Base-by-base conservation (phyloP, 345 rosid species). In the Adansonia digitata region DNA sequence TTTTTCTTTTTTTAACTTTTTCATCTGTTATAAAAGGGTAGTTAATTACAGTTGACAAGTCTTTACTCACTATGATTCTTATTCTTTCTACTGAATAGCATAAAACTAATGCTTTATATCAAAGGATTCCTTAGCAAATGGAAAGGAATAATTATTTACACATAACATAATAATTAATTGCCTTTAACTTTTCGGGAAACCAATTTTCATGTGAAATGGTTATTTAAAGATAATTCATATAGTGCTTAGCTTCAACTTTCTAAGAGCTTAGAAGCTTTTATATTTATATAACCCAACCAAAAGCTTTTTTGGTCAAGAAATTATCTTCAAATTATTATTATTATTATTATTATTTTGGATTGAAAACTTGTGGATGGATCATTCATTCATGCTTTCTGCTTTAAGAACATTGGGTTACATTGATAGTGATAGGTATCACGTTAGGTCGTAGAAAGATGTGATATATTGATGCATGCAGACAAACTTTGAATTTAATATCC, bases 21-120 rank as follows among this genome's bases (percentile, higher is more conserved):
- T 26, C 29, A 66, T 74, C 79, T 27, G 77, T 80, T 77, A 77
- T 46, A 29, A 29, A 18, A 1, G 2, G 67, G 64, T 67, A 81
- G 83, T 80, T 82, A 77, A 39, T 80, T 80, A 74, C 79, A 27
- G 85, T 82, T 82, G 64, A 42, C 39, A 27, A 27, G 31, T 31
- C 42, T 43, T 45, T 43, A 42, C 1, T 70, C 75, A 76, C 71
- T 72, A 26, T 43, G 40, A 55, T 65, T 71, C 67, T 51, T 15
- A 17, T 51, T 72, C 43, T n/a, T n/a, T n/a, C 62, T 11, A 0
- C 35, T 26, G 18, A 57, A 10, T 57, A 22, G 49, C 14, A n/a
- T 9, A 2, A 57, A 27, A 15, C 5, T 57, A 12, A 70, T 76
- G 24, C 67, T 62, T 62, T 31, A 31, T 35, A 26, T 27, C 63